Conservation (phyloP, 108 stramenopile species). For the Cyclotella baltica region DNA sequence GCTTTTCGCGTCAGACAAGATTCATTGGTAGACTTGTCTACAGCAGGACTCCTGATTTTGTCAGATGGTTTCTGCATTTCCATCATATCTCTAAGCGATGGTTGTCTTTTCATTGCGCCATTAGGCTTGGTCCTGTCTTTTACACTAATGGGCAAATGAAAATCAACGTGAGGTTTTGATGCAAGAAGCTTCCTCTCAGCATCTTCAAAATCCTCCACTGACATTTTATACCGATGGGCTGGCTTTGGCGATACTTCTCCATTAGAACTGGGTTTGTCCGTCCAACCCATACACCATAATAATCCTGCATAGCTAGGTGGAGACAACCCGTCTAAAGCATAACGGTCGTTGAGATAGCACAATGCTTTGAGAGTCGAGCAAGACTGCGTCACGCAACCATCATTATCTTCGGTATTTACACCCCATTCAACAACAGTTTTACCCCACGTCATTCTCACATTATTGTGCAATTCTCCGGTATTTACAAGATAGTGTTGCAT, state of each 20-base stretch:
- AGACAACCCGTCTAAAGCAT: conserved; percentile 79
- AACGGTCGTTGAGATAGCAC: conserved; percentile 72
- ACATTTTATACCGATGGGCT: conserved; percentile 49
- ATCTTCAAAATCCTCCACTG: conserved; percentile 42
- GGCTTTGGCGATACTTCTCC: conserved; percentile 49
- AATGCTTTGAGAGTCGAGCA: conserved; percentile 46
- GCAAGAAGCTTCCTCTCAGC: conserved; percentile 35
- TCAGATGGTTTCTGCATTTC: neutral
- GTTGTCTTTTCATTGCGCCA: neutral
- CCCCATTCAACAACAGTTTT: conserved; percentile 73
- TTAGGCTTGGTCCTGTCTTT: neutral
- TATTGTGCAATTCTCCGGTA: conserved; percentile 85
- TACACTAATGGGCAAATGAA: neutral
- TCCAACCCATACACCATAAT: conserved; percentile 81
- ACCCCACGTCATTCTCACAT: conserved; percentile 88
- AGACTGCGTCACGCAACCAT: neutral
- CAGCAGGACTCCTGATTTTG: neutral
- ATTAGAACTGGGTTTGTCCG: conserved; percentile 62
- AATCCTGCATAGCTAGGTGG: conserved; percentile 79
- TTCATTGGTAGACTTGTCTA: neutral
- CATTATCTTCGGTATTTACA: neutral
- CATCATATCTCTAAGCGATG: neutral
- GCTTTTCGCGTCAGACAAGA: neutral
- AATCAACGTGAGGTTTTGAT: neutral
- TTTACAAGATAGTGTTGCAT: conserved; percentile 73